Percentiles rank a stretch among this genome's conserved stretches.
Conservation (phyloP, 2,329 filamentous ascomycete species). For the Neonectria ditissima region DNA sequence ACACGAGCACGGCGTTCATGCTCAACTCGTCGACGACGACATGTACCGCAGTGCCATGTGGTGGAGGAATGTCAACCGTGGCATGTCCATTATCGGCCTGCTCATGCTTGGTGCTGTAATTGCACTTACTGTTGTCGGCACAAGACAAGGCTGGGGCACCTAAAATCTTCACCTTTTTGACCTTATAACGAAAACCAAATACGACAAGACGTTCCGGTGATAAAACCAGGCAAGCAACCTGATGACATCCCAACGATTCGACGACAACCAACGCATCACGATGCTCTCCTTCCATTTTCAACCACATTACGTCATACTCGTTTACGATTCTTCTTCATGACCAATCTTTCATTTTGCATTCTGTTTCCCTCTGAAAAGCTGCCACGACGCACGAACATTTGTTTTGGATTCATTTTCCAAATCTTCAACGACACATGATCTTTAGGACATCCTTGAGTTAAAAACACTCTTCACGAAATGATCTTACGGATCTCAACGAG, state of each 20-base stretch:
- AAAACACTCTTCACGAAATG: constrained; percentile 36
- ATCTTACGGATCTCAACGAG: constrained; percentile 30
- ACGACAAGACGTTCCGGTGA: constrained; percentile 34
- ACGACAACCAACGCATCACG: constrained; percentile 42
- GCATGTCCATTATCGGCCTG: constrained; percentile 68
- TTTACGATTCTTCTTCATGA: constrained; percentile 25
- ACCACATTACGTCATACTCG: constrained; percentile 5
- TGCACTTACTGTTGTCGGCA: constrained; percentile 64
- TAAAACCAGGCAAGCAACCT: constrained; percentile 28
- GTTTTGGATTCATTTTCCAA: constrained; percentile 4
- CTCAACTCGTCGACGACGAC: constrained; percentile 55
- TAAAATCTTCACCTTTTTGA: constrained; percentile 25
- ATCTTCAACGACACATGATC: constrained; percentile 41
- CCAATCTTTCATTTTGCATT: constrained; percentile 6
- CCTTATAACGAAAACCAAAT: constrained; percentile 33
- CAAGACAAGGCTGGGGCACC: constrained; percentile 61
- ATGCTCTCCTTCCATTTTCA: constrained; percentile 26
- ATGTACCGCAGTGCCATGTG: constrained; percentile 66
- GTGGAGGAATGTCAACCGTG: constrained; percentile 71
- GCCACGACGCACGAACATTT: constrained; percentile 21
- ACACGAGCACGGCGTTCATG: constrained; percentile 50
- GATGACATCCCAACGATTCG: constrained; percentile 43
- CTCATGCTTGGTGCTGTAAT: constrained; percentile 65
- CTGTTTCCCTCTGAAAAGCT: constrained; percentile 9
- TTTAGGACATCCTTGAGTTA: constrained; percentile 26